These are phyloP conservation scores for Fusarium sp. DNA, from an alignment of 2,329 filamentous ascomycete species.

Conservation along the genomic window DNA sequence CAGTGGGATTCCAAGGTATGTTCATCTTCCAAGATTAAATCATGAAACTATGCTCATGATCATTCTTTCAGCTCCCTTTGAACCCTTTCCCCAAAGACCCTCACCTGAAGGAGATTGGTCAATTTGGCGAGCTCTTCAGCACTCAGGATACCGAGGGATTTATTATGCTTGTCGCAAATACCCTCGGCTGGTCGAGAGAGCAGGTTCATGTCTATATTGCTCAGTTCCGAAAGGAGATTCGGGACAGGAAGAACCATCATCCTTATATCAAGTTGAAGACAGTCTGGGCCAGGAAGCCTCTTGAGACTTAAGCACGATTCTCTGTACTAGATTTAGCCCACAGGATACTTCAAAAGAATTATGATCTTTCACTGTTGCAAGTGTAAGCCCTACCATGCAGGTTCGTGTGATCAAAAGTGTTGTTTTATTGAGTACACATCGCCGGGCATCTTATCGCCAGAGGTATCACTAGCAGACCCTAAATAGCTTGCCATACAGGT, in stretches of 20 bases:
- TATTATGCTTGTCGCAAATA: constrained; percentile 32
- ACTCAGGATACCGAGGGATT: constrained; percentile 38
- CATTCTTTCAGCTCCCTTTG: constrained; percentile 1
- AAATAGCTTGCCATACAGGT: no score
- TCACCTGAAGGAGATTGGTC: constrained; percentile 34
- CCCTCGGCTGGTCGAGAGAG: constrained; percentile 26
- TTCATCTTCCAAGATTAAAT: no score
- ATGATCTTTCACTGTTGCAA: no score
- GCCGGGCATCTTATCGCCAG: no score
- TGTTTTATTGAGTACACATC: no score
- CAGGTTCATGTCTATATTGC: constrained; percentile 30
- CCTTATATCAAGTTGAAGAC: constrained; percentile 18
- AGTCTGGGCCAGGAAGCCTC: constrained; percentile 20
- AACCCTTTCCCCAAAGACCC: constrained; percentile 36
- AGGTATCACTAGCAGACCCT: no score
- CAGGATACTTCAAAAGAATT: no score
- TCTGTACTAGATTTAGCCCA: no score
- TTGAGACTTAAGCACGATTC: no score
- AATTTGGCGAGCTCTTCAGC: constrained; percentile 33
- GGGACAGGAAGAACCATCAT: constrained; percentile 25
- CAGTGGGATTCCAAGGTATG: constrained; percentile 33
- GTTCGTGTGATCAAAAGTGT: no score
- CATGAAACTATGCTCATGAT: neutral
- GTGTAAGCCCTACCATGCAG: no score
- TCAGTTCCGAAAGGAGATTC: constrained; percentile 27